Conservation (phyloP, 192 early-diverging fungal genomes). For the Allomyces macrogynus region DNA sequence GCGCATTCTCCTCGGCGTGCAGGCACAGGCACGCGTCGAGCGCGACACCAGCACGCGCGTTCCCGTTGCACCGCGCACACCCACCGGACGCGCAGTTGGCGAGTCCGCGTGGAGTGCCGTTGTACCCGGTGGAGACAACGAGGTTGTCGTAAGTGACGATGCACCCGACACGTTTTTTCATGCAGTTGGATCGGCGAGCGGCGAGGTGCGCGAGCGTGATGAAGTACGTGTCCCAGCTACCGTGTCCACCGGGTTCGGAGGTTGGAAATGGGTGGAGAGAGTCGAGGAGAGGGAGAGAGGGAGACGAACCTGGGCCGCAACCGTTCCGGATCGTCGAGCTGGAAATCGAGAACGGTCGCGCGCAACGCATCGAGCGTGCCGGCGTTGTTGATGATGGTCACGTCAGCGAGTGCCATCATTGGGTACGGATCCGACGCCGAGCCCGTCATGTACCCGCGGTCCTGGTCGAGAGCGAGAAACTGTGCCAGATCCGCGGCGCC, state of each 20-base stretch:
- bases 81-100: constrained; percentile 90
- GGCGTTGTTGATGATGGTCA: constrained; percentile 37
- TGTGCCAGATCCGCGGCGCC: constrained; percentile 5
- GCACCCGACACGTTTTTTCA: constrained; percentile 95
- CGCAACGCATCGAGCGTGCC: constrained; percentile 13
- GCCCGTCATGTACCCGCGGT: not conserved
- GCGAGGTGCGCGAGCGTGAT: constrained; percentile 85
- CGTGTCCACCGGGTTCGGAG: not conserved
- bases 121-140: constrained; percentile 96
- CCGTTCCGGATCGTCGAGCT: constrained; percentile 49
- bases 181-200: constrained; percentile 79
- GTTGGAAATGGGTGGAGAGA: not conserved
- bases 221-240: constrained; percentile 84
- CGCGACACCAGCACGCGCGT: constrained; percentile 46
- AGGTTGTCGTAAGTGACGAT: constrained; percentile 70
- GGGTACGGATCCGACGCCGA: constrained; percentile 2
- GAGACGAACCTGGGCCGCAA: constrained; percentile 46
- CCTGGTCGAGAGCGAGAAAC: not conserved
- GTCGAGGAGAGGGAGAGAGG: not conserved
- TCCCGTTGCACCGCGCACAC: constrained; percentile 81
- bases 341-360: constrained; percentile 19
- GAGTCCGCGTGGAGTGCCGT: constrained; percentile 83
- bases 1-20: constrained; percentile 96
- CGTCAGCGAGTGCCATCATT: constrained; percentile 3
- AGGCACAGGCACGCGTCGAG: constrained; percentile 85